These are phyloP conservation scores for Alternaria brassicae DNA, from an alignment of 2,329 filamentous ascomycete species.

Conservation along the genomic window DNA sequence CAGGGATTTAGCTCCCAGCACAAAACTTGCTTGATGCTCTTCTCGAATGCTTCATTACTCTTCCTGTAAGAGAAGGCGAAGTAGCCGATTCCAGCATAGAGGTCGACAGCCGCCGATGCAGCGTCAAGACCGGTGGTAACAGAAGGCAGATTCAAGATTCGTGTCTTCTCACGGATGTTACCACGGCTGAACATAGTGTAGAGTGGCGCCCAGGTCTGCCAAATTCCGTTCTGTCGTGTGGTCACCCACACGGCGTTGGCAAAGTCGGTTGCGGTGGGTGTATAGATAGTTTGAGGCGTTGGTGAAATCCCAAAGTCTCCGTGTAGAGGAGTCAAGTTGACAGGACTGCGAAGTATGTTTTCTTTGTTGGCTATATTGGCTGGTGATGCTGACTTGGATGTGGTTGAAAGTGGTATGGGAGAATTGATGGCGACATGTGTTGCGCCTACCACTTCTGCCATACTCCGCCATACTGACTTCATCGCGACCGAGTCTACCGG, in stretches of 20 bases:
- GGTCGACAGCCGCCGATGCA: slow-evolving; percentile 64
- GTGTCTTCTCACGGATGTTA: slow-evolving; percentile 86
- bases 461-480: slow-evolving; percentile 31
- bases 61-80: slow-evolving; percentile 85
- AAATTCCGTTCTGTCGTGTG: slow-evolving; percentile 75
- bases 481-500: slow-evolving; percentile 35
- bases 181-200: slow-evolving; percentile 96
- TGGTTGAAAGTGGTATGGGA: slow-evolving; percentile 57
- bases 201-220: slow-evolving; percentile 84
- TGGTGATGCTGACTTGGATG: background rate
- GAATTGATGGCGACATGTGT: slow-evolving; percentile 67
- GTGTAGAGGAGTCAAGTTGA: slow-evolving; percentile 71
- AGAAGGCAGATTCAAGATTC: slow-evolving; percentile 64
- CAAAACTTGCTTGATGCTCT: slow-evolving; percentile 72
- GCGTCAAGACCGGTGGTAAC: slow-evolving; percentile 27
- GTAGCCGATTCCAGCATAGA: slow-evolving; percentile 94
- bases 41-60: slow-evolving; percentile 61
- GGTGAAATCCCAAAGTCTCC: slow-evolving; percentile 73
- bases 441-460: slow-evolving; percentile 51
- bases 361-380: slow-evolving; percentile 15
- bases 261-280: slow-evolving; percentile 62
- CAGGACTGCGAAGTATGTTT: slow-evolving; percentile 78
- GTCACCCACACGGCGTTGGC: slow-evolving; percentile 76
- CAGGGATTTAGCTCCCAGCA: slow-evolving; percentile 85
- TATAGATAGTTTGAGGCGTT: slow-evolving; percentile 23